Evolutionary conservation across 1,139 yeast genomes (phyloP).

Genomic region (Blastobotrys persicus): DNA sequence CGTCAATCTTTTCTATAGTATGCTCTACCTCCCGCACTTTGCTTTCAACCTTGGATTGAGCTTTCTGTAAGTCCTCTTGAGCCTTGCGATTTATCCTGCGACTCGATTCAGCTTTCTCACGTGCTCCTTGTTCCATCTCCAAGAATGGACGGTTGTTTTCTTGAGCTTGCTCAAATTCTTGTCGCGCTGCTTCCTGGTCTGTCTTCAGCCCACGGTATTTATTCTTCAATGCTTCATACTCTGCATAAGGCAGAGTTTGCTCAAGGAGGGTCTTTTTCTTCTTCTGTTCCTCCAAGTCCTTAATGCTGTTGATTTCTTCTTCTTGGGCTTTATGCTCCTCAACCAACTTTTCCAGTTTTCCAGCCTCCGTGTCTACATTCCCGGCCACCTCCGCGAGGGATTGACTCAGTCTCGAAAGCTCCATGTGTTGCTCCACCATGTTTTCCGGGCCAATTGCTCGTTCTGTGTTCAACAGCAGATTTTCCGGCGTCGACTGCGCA

Average conservation of each 20-base stretch:
- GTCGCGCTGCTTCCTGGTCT: background rate
- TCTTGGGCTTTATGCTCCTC: constrained; percentile 39
- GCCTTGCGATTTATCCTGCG: constrained; percentile 7
- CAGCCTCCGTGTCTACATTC: constrained; percentile 16
- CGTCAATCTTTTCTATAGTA: constrained; percentile 29
- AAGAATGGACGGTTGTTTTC: constrained; percentile 22
- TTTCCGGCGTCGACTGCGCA: constrained; percentile 77
- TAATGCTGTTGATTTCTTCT: constrained; percentile 24
- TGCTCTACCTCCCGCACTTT: constrained; percentile 13
- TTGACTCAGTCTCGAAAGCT: constrained; percentile 43
- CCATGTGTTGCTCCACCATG: constrained; percentile 57
- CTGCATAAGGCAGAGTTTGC: constrained; percentile 6
- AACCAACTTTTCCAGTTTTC: constrained; percentile 33
- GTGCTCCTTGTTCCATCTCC: constrained; percentile 22
- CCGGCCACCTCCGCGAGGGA: constrained; percentile 22
- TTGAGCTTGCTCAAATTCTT: background rate
- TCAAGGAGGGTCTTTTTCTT: constrained; percentile 3
- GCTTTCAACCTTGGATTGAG: background rate
- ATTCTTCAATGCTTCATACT: background rate
- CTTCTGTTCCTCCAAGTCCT: constrained; percentile 25
- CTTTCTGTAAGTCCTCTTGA: background rate
- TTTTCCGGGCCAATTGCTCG: constrained; percentile 70
- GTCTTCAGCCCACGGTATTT: background rate
- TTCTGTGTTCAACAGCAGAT: constrained; percentile 72
- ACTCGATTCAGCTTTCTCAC: constrained; percentile 6